A percentile compares a stretch with the other conserved stretches of the same genome.
Conservation (phyloP, 176 grass and related monocot species). For the Bothriochloa decipiens region DNA sequence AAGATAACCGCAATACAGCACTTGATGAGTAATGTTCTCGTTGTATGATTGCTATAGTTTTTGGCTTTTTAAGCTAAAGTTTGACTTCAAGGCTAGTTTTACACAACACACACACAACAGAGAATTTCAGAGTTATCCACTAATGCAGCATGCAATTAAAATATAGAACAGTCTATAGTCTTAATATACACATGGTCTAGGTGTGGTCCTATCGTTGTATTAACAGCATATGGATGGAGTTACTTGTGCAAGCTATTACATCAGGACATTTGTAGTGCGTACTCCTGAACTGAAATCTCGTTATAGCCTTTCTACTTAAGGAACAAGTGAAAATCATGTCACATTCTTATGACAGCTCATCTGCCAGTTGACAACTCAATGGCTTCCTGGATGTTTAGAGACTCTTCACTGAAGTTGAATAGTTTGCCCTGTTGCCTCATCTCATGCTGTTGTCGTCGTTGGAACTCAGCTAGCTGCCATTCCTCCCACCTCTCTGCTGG, state of each 20-base stretch:
- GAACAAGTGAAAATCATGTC: slow-evolving; percentile 27
- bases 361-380: slow-evolving; percentile 72
- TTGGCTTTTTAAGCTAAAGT: not conserved
- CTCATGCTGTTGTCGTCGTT: slow-evolving; percentile 53
- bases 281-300: slow-evolving; percentile 18
- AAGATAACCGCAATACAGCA: not conserved
- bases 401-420: slow-evolving; percentile 68
- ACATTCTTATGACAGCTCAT: slow-evolving; percentile 45
- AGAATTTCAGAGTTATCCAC: slow-evolving; percentile 11
- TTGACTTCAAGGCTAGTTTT: not conserved
- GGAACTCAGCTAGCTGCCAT: slow-evolving; percentile 66
- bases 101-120: not conserved
- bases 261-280: not conserved
- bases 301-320: slow-evolving; percentile 21
- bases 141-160: not conserved
- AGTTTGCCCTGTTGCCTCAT: slow-evolving; percentile 52
- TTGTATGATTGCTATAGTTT: not conserved
- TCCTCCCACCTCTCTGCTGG: slow-evolving; percentile 65
- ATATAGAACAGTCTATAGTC: slow-evolving; percentile 11
- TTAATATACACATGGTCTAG: slow-evolving; percentile 9
- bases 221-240: slow-evolving; percentile 20
- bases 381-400: slow-evolving; percentile 60
- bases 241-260: slow-evolving; percentile 22
- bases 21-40: not conserved
- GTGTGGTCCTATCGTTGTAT: not conserved